These are phyloP conservation scores for Rhizopus microsporus DNA, from an alignment of 371 early-diverging fungal genomes.

Conservation along the genomic window DNA sequence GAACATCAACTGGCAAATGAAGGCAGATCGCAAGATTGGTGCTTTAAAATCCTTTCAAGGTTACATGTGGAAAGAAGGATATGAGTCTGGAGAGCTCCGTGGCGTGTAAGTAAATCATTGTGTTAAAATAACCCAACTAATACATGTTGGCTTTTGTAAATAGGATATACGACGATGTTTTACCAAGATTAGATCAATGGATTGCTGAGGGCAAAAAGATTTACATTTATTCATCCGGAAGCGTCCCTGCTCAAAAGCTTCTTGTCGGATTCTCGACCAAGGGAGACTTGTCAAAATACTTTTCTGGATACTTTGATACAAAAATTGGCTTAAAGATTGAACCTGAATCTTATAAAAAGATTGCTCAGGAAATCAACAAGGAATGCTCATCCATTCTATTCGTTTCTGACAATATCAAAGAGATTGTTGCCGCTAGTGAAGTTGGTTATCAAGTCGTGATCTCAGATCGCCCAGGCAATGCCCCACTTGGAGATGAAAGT, in stretches of 20 bases:
- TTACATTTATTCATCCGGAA: conserved; percentile 95
- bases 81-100: conserved; percentile 70
- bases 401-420: conserved; percentile 85
- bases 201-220: conserved; percentile 57
- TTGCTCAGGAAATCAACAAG: conserved; percentile 68
- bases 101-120: conserved; percentile 63
- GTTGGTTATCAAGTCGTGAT: conserved; percentile 77
- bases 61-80: conserved; percentile 91
- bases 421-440: conserved; percentile 76
- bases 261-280: conserved; percentile 80
- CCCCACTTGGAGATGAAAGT: conserved; percentile 47
- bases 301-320: conserved; percentile 91
- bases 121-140: background rate
- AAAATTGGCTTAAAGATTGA: conserved; percentile 78
- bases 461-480: conserved; percentile 81
- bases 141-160: no score
- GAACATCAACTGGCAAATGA: conserved; percentile 85
- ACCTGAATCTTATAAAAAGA: conserved; percentile 66
- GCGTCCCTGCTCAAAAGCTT: conserved; percentile 89
- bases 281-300: conserved; percentile 77
- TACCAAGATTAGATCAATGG: conserved; percentile 75
- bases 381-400: conserved; percentile 68
- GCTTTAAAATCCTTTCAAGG: conserved; percentile 93
- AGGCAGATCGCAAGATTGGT: conserved; percentile 80
- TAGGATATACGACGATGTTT: conserved; percentile 87